A percentile compares a stretch with the other conserved stretches of the same genome.
Conservation (phyloP, 805 yeast genomes). For the Metschnikowia colocasiae region DNA sequence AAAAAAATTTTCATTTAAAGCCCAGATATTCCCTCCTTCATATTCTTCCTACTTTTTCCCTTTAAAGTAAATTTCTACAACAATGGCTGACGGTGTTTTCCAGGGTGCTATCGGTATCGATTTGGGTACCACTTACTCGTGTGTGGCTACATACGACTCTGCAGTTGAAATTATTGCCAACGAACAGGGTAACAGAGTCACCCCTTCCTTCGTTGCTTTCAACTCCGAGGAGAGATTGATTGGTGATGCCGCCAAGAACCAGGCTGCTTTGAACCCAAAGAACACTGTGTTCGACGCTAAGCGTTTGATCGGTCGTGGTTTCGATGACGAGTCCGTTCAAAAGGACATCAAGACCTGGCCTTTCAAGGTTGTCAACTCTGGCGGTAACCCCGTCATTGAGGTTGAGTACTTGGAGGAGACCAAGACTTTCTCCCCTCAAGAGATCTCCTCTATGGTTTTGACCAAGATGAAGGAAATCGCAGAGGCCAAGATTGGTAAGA, state of each 20-base stretch:
- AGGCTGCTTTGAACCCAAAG: slow-evolving; percentile 49
- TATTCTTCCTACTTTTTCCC: slow-evolving; percentile 14
- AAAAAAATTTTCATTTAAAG: slow-evolving; percentile 18
- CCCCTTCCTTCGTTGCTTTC: slow-evolving; percentile 50
- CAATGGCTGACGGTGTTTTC: slow-evolving; percentile 33
- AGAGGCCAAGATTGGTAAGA: slow-evolving; percentile 81
- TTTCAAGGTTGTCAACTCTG: slow-evolving; percentile 42
- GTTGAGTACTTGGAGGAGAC: slow-evolving; percentile 46
- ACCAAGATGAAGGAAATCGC: slow-evolving; percentile 66
- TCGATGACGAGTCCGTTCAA: slow-evolving; percentile 59
- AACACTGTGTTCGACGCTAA: slow-evolving; percentile 49
- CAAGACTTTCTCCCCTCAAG: slow-evolving; percentile 47
- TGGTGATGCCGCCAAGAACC: slow-evolving; percentile 51
- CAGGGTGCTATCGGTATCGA: slow-evolving; percentile 47
- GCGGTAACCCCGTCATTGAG: slow-evolving; percentile 46
- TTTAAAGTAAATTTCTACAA: slow-evolving; percentile 13
- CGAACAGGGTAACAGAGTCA: slow-evolving; percentile 51
- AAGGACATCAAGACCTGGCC: slow-evolving; percentile 49
- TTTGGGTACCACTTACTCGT: slow-evolving; percentile 51
- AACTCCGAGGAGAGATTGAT: slow-evolving; percentile 47
- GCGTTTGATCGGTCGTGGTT: slow-evolving; percentile 60
- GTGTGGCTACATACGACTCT: slow-evolving; percentile 49
- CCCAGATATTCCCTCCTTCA: slow-evolving; percentile 13
- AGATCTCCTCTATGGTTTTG: slow-evolving; percentile 47
- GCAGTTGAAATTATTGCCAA: slow-evolving; percentile 50